Conservation (phyloP, 805 yeast species). For the Candida incommunis region DNA sequence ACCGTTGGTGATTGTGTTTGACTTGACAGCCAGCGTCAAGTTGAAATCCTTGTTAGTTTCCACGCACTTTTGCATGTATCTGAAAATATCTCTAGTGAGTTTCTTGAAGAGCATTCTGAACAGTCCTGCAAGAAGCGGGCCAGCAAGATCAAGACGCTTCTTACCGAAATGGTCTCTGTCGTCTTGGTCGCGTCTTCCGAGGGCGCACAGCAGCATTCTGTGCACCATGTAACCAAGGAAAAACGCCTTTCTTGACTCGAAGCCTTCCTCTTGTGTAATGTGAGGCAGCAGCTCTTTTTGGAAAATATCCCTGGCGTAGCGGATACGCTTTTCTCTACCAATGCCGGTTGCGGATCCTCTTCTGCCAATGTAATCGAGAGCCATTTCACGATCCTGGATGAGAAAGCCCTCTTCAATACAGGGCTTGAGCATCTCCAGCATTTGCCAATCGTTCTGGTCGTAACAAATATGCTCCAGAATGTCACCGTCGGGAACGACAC, state of each 20-base stretch:
- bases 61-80: slow-evolving; percentile 98
- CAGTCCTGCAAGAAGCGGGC: slow-evolving; percentile 89
- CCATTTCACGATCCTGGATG: slow-evolving; percentile 95
- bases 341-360: slow-evolving; percentile 96
- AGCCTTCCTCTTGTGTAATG: slow-evolving; percentile 94
- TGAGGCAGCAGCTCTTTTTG: slow-evolving; percentile 95
- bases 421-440: slow-evolving; percentile 97
- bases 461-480: slow-evolving; percentile 95
- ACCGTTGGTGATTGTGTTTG: slow-evolving; percentile 95
- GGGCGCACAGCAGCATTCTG: slow-evolving; percentile 83
- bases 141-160: slow-evolving; percentile 95
- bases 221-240: slow-evolving; percentile 97
- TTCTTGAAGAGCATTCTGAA: slow-evolving; percentile 91
- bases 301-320: slow-evolving; percentile 91
- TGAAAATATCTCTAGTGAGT: slow-evolving; percentile 88
- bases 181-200: slow-evolving; percentile 95
- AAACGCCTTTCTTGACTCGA: slow-evolving; percentile 91
- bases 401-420: slow-evolving; percentile 99
- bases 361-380: slow-evolving; percentile 94
- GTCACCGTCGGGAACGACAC: slow-evolving; percentile 98
- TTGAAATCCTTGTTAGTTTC: slow-evolving; percentile 96
- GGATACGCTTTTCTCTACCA: slow-evolving; percentile 93
- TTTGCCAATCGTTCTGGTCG: slow-evolving; percentile 97
- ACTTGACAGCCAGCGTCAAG: slow-evolving; percentile 89
- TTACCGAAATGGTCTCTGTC: slow-evolving; percentile 99